These are phyloP conservation scores for Neoboletus brunneissimus DNA, from an alignment of 768 basidiomycete species.

Conservation along the genomic window DNA sequence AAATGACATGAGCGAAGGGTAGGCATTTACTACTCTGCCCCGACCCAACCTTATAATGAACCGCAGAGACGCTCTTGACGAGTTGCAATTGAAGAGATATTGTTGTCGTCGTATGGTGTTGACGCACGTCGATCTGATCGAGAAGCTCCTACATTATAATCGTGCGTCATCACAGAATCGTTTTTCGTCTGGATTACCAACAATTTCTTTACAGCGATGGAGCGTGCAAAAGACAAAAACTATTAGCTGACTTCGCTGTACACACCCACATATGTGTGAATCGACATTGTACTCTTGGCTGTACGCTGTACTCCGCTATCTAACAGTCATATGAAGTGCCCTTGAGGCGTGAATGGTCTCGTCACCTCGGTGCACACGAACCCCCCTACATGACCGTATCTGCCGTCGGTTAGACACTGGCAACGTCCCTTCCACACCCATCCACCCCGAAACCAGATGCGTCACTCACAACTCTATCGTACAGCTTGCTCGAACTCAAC, in stretches of 20 bases:
- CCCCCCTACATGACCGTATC: no score
- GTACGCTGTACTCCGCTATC: not conserved
- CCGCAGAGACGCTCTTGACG: slow-evolving; percentile 81
- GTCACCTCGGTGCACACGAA: no score
- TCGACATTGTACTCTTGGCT: not conserved
- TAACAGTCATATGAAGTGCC: not conserved
- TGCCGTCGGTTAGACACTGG: no score
- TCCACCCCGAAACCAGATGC: no score
- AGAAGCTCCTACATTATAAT: slow-evolving; percentile 95
- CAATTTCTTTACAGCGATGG: slow-evolving; percentile 27
- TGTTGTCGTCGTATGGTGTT: slow-evolving; percentile 97
- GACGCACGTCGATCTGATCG: slow-evolving; percentile 96
- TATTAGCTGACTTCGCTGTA: slow-evolving; percentile 7
- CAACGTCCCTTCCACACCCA: no score
- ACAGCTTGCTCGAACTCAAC: no score
- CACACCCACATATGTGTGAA: not conserved
- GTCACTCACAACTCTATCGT: no score
- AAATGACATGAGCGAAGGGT: slow-evolving; percentile 88
- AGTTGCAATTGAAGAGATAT: slow-evolving; percentile 87
- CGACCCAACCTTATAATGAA: not conserved
- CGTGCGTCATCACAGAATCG: slow-evolving; percentile 51
- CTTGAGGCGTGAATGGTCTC: not conserved
- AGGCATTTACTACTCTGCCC: slow-evolving; percentile 26
- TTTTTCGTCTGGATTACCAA: not conserved
- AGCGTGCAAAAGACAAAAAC: slow-evolving; percentile 31